phyloP scores from a whole-genome alignment of 805 yeast species.

The Yarrowia yakushimensis region DNA sequence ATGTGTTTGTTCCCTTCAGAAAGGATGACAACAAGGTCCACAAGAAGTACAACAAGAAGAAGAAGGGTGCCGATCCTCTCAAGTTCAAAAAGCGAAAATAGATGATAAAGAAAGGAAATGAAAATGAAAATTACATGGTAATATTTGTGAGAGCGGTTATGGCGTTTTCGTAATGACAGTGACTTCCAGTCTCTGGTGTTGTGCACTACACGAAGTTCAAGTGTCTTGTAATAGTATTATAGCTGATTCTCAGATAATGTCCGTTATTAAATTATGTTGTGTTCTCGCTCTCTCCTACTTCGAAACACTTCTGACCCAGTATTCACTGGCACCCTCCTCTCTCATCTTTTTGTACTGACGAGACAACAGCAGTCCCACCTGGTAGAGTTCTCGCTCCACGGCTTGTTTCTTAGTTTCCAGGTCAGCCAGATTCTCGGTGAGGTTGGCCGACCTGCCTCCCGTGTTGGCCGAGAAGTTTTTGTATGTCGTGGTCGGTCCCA shows the following conservation, averaged over 20 bases:
- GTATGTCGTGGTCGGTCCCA: background rate
- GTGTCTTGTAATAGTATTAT: no score
- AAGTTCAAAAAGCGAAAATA: constrained; percentile 24
- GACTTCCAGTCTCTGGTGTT: no score
- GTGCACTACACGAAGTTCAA: no score
- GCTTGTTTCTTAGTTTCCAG: constrained; percentile 14
- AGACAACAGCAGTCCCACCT: constrained; percentile 6
- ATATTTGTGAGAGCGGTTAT: no score
- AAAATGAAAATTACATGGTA: background rate
- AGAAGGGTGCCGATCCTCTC: constrained; percentile 10
- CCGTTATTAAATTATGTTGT: background rate
- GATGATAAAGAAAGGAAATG: background rate
- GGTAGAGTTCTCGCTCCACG: constrained; percentile 10
- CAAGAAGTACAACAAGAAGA: constrained; percentile 10
- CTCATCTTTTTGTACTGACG: constrained; percentile 20
- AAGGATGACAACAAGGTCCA: constrained; percentile 14
- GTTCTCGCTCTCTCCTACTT: background rate
- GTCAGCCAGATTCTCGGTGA: constrained; percentile 3
- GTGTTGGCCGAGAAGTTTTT: constrained; percentile 11
- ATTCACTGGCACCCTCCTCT: constrained; percentile 22
- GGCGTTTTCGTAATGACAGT: no score
- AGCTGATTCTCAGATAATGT: background rate
- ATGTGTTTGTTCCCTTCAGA: constrained; percentile 8
- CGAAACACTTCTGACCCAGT: constrained; percentile 19
- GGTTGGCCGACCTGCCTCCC: background rate